These are phyloP conservation scores for Pleurotus eryngii DNA, from an alignment of 768 basidiomycete genomes.

Conservation along the genomic window DNA sequence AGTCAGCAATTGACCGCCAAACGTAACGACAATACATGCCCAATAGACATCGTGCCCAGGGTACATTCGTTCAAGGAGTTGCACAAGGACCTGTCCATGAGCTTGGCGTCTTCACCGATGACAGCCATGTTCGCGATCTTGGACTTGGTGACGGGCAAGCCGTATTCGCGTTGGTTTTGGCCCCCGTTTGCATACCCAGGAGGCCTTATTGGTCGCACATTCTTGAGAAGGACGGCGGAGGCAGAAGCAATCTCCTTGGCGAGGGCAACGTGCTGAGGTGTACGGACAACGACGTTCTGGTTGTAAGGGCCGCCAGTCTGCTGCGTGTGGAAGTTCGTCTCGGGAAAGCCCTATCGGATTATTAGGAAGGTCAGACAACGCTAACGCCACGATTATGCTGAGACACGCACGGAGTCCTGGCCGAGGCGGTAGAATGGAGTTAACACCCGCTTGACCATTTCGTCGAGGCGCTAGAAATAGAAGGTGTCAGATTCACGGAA, in stretches of 20 bases:
- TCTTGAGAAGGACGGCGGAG: slow-evolving; percentile 69
- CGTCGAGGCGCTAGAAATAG: neutral
- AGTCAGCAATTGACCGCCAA: neutral
- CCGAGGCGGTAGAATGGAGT: slow-evolving; percentile 66
- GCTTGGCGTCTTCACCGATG: slow-evolving; percentile 2
- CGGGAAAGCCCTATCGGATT: neutral
- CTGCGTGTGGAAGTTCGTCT: slow-evolving; percentile 3
- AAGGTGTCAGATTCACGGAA: neutral
- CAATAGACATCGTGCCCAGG: slow-evolving; percentile 1
- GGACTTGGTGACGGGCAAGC: neutral
- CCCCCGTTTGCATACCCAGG: neutral
- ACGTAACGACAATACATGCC: neutral
- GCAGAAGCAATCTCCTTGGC: slow-evolving; percentile 74
- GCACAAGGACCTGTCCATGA: neutral
- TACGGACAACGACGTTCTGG: slow-evolving; percentile 44
- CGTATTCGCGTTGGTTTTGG: neutral
- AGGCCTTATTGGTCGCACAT: neutral
- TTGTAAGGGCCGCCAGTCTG: neutral
- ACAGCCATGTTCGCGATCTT: slow-evolving; percentile 3
- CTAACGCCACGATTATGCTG: slow-evolving; percentile 51
- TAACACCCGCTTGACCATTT: slow-evolving; percentile 64
- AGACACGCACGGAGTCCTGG: slow-evolving; percentile 52
- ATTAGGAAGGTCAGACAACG: slow-evolving; percentile 17
- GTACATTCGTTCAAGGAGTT: slow-evolving; percentile 1
- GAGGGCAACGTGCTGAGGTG: slow-evolving; percentile 64